These are phyloP conservation scores for Dendrobium officinale DNA, from an alignment of 106 monocot genomes.

Conservation along the genomic window DNA sequence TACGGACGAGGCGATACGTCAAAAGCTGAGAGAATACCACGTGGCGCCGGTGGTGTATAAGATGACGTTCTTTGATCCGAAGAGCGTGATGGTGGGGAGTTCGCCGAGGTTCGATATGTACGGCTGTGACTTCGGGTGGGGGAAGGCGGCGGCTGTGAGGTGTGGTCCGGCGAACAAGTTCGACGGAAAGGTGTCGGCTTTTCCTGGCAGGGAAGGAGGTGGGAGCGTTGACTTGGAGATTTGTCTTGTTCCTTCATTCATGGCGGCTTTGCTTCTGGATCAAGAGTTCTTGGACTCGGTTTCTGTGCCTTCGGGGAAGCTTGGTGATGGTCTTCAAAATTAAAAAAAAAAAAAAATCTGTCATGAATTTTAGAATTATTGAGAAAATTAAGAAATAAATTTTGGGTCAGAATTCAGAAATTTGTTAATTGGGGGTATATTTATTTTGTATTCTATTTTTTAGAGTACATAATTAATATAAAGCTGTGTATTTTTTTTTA, in stretches of 20 bases:
- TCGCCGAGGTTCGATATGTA: conserved; percentile 56
- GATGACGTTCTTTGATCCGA: conserved; percentile 12
- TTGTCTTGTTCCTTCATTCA: conserved; percentile 28
- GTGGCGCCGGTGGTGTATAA: conserved; percentile 23
- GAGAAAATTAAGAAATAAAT: too few species aligned
- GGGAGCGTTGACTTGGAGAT: conserved; percentile 56
- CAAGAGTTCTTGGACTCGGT: conserved; percentile 29
- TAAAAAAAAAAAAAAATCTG: too few species aligned
- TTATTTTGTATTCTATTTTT: too few species aligned
- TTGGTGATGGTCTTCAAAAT: too few species aligned
- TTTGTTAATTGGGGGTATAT: too few species aligned
- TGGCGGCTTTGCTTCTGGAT: conserved; percentile 34
- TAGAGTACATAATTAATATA: too few species aligned
- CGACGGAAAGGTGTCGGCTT: conserved; percentile 43
- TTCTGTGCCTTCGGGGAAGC: neutral
- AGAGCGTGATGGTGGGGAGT: conserved; percentile 27
- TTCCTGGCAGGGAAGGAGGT: conserved; percentile 32
- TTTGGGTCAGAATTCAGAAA: too few species aligned
- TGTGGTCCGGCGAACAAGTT: conserved; percentile 37
- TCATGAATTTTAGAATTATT: too few species aligned
- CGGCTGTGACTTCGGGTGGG: conserved; percentile 54
- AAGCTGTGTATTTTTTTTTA: too few species aligned
- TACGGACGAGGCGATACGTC: conserved; percentile 32
- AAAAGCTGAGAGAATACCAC: conserved; percentile 16
- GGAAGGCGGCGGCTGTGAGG: conserved; percentile 27